Evolutionary conservation across 192 early-diverging fungal genomes (phyloP), one percentile per base, ranked within the genome.

Genomic region (Rhizophagus clarus): DNA sequence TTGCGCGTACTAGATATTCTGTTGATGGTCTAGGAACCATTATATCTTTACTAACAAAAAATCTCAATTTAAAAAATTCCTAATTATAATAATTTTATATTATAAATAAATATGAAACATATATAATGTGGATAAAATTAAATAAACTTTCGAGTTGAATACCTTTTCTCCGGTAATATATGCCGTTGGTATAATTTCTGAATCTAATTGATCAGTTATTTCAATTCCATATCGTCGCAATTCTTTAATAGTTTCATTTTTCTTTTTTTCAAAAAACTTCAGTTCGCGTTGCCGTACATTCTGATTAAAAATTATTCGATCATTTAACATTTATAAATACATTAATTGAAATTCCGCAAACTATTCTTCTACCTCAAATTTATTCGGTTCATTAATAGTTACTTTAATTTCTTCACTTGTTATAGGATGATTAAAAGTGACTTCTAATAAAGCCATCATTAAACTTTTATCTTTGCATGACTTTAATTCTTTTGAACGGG

Each of bases 101-200:
- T 29, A 28, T 56, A 15, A 22, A 24, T 20, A 15, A 32, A 61
- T n/a, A 56, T 45, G 6, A 28, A 5, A 60, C 10, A 74, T 40
- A 31, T 1, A 2, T 7, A 20, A 74, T 20, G 14, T 22, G 15
- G 17, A 24, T 22, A 45, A 24, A n/a, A 11, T 20, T 20, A n/a
- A 26, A 72, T 24, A 22, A 40, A 32, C 37, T 7, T 74, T 28
- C 11, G 51, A 2, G 1, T 26, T 17, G 2, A 28, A 17, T 60
- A 74, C 73, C 73, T 74, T 74, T 51, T 74, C 73, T 74, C 73
- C 73, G 14, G 51, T 32, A 49, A 74, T 74, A 74, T 74, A 74
- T 10, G 73, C 73, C 1, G 45, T 17, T 56, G 73, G 73, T 29
- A 74, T 7, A 29, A 26, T 14, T 14, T 28, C 26, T n/a, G 22